phyloP scores from a whole-genome alignment of 2,329 filamentous ascomycete species.

The Fusarium aywerte region DNA sequence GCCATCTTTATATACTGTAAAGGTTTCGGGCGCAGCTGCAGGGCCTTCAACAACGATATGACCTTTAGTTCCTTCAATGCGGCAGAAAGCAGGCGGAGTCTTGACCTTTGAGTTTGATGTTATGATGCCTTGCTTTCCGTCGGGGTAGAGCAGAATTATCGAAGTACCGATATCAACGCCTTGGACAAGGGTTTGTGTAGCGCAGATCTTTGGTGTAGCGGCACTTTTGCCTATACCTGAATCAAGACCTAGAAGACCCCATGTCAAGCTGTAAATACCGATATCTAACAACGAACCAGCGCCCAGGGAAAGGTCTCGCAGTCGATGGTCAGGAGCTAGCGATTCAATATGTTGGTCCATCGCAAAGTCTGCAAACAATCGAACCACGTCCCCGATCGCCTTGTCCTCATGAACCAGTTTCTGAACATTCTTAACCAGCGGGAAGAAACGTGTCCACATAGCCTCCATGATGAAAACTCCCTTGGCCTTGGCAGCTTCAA shows the following conservation, averaged over 20 bases:
- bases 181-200: slow-evolving; percentile 50
- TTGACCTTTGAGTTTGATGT: slow-evolving; percentile 52
- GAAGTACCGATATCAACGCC: slow-evolving; percentile 52
- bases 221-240: slow-evolving; percentile 42
- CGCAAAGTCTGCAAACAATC: slow-evolving; percentile 55
- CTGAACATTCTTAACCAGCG: slow-evolving; percentile 51
- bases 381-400: slow-evolving; percentile 53
- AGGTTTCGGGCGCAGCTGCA: slow-evolving; percentile 49
- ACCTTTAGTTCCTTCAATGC: slow-evolving; percentile 55
- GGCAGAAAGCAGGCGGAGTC: slow-evolving; percentile 47
- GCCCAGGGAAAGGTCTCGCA: slow-evolving; percentile 54
- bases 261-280: slow-evolving; percentile 57
- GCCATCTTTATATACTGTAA: slow-evolving; percentile 50
- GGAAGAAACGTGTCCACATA: slow-evolving; percentile 59
- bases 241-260: slow-evolving; percentile 53
- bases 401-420: slow-evolving; percentile 54
- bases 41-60: slow-evolving; percentile 52
- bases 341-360: slow-evolving; percentile 51
- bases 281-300: slow-evolving; percentile 57
- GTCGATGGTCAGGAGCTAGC: slow-evolving; percentile 47
- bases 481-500: slow-evolving; percentile 52
- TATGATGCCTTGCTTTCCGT: slow-evolving; percentile 55
- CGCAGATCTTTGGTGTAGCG: slow-evolving; percentile 50
- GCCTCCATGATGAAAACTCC: slow-evolving; percentile 59
- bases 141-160: slow-evolving; percentile 54